Evolutionary conservation across 495 filamentous ascomycete species (phyloP), one percentile per base, ranked within the genome.

Genomic region (Xylaria telfairii): DNA sequence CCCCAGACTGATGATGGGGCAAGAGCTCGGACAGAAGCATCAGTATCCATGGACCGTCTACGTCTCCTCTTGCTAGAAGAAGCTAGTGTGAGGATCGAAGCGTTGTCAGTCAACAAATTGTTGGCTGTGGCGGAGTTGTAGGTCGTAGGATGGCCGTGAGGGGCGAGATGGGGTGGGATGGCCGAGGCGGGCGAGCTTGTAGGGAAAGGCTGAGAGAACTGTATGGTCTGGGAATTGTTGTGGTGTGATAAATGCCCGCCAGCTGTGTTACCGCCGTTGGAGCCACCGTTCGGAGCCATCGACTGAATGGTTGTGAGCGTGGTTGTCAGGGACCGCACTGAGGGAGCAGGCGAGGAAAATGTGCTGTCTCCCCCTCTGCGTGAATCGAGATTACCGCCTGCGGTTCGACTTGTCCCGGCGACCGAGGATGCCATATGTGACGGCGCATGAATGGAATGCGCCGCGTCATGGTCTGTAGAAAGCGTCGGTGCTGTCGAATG

Each of bases 291-390:
- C 1, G 91, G 90, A 15, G 91, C 90, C 39, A 90, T 84, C 4
- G 96, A 98, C 78, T 99, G 96, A 59, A 98, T 95, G 0, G 96
- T 99, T 0, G 96, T 99, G 62, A 99, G 87, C 4, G 96, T 98
- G 0, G 96, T 99, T 1, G 96, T 94, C 60, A 99, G 85, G 0
- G 95, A 98, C 65, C 92, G 93, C 32, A 96, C 90, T 5, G 95
- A 98, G 4, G 94, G 95, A 12, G 93, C 91, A 5, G 95, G 96
- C 0, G 96, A 98, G 8, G 95, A 97, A 79, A 97, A 98, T 10
- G 92, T 96, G 86, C 93, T 95, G 74, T 89, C 93, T 21, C 91
- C 92, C 64, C 92, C 93, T 56, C 89, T 86, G 51, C 85, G 87
- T 4, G 88, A 88, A 68, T 91, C 90, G 54, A 92, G 73, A 10